Evolutionary conservation across 495 filamentous ascomycete species (phyloP), one percentile per base, ranked within the genome.

Genomic region (Hypoxylon lienhwacheense): DNA sequence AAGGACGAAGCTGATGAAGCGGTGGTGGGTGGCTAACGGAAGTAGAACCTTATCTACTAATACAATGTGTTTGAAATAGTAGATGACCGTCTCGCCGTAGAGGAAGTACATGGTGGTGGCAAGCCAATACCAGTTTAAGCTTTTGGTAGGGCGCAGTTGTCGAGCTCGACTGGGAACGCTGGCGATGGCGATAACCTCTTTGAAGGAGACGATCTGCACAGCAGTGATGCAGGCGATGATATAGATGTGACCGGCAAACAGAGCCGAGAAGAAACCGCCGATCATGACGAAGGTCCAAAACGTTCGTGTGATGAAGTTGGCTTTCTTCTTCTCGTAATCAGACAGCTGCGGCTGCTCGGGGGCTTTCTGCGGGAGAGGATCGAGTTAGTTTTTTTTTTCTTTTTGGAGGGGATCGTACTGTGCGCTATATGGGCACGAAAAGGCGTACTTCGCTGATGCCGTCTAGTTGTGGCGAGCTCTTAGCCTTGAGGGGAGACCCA

Each of bases 261-360:
- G 83, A 51, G 87, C 82, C 36, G 80, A 80, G 76, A 97, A 97
- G 78, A 99, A 99, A 55, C 79, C 79, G 10, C 77, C 88, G 63
- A 99, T 96, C 95, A 99, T 99, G 59, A 96, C 84, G 37, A 99
- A 85, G 16, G 88, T 96, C 95, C 95, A 99, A 81, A 97, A 90
- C 26, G 93, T 90, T 49, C 95, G 87, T 7, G 91, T 96, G 61
- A 96, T 89, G 80, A 99, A 97, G 64, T 91, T 95, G 71, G 90
- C 86, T 72, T 95, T 96, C 74, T 99, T 99, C 84, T 96, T 97
- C 66, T 97, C 90, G 70, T 92, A 96, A 16, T 96, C 95, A 66
- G 90, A 54, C 32, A 60, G 43, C 19, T 63, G 57, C 22, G 64
- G 32, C 43, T 66, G 47, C 26, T 63, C 64, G 19, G 62, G 33